phyloP scores from a whole-genome alignment of 1,139 yeast genomes.

The Yamadazyma taylorii region DNA sequence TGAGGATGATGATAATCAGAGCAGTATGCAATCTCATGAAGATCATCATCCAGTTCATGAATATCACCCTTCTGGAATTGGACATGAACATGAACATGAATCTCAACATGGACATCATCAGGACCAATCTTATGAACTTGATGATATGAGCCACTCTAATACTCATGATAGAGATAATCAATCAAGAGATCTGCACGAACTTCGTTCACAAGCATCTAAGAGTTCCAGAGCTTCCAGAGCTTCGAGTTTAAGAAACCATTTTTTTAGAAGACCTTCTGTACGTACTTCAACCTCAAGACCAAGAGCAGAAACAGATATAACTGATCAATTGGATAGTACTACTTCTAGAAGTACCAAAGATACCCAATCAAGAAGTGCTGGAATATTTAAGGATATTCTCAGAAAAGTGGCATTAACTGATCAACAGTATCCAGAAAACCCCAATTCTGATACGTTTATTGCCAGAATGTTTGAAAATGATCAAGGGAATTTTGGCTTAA shows the following conservation, averaged over 20 bases:
- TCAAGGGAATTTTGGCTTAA: slow-evolving; percentile 25
- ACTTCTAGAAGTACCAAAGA: slow-evolving; percentile 8
- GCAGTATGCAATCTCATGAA: too few relatives aligned
- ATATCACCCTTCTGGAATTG: not conserved
- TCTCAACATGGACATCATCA: too few relatives aligned
- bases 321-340: slow-evolving; percentile 21
- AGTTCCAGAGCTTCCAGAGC: slow-evolving; percentile 4
- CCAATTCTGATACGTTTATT: slow-evolving; percentile 37
- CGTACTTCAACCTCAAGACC: slow-evolving; percentile 6
- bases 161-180: not conserved
- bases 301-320: slow-evolving; percentile 19
- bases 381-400: slow-evolving; percentile 31
- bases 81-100: not conserved
- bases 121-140: not conserved
- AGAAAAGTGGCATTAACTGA: slow-evolving; percentile 39
- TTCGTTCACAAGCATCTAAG: slow-evolving; percentile 1
- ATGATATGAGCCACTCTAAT: not conserved
- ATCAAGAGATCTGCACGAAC: slow-evolving; percentile 3
- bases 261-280: slow-evolving; percentile 15
- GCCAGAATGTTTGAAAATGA: slow-evolving; percentile 35
- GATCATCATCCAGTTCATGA: not conserved
- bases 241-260: slow-evolving; percentile 10
- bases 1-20: slow-evolving; percentile 8
- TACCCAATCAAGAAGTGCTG: slow-evolving; percentile 14
- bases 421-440: slow-evolving; percentile 26